Evolutionary conservation across 78 protist species (phyloP).

Genomic region (Acrasis kona): DNA sequence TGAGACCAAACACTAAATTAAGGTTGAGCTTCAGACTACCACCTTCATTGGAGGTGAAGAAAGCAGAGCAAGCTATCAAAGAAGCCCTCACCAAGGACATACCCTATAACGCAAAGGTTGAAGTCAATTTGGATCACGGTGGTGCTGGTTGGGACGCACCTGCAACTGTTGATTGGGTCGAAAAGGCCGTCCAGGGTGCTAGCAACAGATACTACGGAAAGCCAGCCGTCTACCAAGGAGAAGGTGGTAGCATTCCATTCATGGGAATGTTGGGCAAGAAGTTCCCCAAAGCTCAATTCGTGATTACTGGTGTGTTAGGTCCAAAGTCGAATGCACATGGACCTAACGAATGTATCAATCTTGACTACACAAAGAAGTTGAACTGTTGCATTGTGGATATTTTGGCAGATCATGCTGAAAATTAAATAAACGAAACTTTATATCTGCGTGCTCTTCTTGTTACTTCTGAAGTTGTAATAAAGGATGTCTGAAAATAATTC

Average conservation of each 20-base stretch:
- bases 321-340: conserved; percentile 60
- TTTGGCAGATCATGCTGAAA: conserved; percentile 39
- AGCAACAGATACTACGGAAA: conserved; percentile 40
- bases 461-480: too few relatives aligned
- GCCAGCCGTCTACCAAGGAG: conserved; percentile 37
- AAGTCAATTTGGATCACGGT: conserved; percentile 17
- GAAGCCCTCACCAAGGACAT: conserved; percentile 47
- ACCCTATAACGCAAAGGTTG: conserved; percentile 73
- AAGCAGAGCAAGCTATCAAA: conserved; percentile 25
- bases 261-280: conserved; percentile 57
- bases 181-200: conserved; percentile 28
- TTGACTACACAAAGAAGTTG: conserved; percentile 45
- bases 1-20: conserved; percentile 52
- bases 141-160: conserved; percentile 68
- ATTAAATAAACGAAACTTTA: not conserved
- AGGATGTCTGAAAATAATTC: too few relatives aligned
- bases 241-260: conserved; percentile 78
- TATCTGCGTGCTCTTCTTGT: too few relatives aligned
- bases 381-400: conserved; percentile 27
- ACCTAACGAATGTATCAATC: conserved; percentile 67
- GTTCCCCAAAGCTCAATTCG: conserved; percentile 73
- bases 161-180: conserved; percentile 27
- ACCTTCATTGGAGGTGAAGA: conserved; percentile 37
- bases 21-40: conserved; percentile 68
- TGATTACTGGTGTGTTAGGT: conserved; percentile 74